Percentiles rank a stretch among this genome's conserved stretches.
phyloP scores from a whole-genome alignment of 2,329 filamentous ascomycete species.

The Aspergillus oerlinghausenensis region DNA sequence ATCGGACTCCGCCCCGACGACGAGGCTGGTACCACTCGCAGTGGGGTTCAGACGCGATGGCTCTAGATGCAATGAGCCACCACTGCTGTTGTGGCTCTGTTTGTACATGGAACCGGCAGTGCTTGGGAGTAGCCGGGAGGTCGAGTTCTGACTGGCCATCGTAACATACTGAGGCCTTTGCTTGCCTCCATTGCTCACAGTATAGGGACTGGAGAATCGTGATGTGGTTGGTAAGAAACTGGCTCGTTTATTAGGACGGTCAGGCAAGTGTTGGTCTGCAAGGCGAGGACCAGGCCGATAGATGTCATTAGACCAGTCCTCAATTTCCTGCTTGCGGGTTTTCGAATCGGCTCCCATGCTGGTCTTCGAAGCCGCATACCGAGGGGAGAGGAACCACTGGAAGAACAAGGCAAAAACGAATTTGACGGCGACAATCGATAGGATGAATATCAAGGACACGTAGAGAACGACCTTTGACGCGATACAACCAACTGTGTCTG shows the following conservation, averaged over 20 bases:
- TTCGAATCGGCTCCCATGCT: constrained; percentile 76
- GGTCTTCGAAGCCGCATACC: constrained; percentile 79
- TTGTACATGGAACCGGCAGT: constrained; percentile 62
- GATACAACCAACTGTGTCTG: constrained; percentile 93
- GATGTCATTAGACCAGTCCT: constrained; percentile 97
- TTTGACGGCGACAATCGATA: constrained; percentile 79
- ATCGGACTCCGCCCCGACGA: constrained; percentile 58
- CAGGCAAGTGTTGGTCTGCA: constrained; percentile 66
- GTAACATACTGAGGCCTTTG: constrained; percentile 67
- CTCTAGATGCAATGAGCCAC: constrained; percentile 50
- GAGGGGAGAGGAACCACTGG: constrained; percentile 90
- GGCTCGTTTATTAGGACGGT: constrained; percentile 71
- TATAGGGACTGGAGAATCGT: constrained; percentile 87
- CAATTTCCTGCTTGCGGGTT: constrained; percentile 86
- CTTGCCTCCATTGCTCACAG: constrained; percentile 60
- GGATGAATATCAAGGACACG: constrained; percentile 83
- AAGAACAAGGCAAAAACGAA: constrained; percentile 88
- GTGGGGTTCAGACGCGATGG: constrained; percentile 36
- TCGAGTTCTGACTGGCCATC: constrained; percentile 86
- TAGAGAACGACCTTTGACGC: constrained; percentile 96
- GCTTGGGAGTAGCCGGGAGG: constrained; percentile 62
- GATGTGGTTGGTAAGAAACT: constrained; percentile 93
- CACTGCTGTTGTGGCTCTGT: constrained; percentile 51
- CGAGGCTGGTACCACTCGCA: constrained; percentile 54
- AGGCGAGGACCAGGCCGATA: constrained; percentile 84